Conservation (phyloP, 169 alveolate species). For the Pseudocohnilembus persalinus region DNA sequence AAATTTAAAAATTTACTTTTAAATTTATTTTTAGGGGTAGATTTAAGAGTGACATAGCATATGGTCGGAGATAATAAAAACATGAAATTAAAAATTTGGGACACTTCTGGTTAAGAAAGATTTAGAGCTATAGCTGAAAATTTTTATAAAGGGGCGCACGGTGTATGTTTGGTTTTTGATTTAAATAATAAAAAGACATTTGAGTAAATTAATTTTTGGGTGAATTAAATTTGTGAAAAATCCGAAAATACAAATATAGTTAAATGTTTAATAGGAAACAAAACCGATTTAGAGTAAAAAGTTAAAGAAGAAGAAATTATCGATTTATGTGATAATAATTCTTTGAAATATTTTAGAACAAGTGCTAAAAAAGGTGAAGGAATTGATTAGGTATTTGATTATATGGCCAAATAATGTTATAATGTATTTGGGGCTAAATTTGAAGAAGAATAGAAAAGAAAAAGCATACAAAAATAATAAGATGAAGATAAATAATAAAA, state of each 20-base stretch:
- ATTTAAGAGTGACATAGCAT: conserved; percentile 21
- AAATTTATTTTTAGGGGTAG: background rate
- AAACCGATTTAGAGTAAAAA: background rate
- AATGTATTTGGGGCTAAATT: background rate
- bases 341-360: background rate
- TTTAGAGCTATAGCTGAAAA: conserved; percentile 29
- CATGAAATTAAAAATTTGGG: conserved; percentile 40
- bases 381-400: background rate
- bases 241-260: background rate
- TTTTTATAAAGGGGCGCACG: conserved; percentile 34
- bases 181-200: conserved; percentile 25
- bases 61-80: conserved; percentile 8
- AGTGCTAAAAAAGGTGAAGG: background rate
- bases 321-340: background rate
- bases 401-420: background rate
- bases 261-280: background rate
- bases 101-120: conserved; percentile 40
- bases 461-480: too few relatives aligned
- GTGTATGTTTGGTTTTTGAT: conserved; percentile 20
- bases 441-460: too few relatives aligned
- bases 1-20: too few relatives aligned
- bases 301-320: background rate
- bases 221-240: background rate
- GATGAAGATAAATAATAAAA: background rate
- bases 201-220: conserved; percentile 29